Conservation (phyloP, 2,329 filamentous ascomycete species). For the Botrytis medusae region DNA sequence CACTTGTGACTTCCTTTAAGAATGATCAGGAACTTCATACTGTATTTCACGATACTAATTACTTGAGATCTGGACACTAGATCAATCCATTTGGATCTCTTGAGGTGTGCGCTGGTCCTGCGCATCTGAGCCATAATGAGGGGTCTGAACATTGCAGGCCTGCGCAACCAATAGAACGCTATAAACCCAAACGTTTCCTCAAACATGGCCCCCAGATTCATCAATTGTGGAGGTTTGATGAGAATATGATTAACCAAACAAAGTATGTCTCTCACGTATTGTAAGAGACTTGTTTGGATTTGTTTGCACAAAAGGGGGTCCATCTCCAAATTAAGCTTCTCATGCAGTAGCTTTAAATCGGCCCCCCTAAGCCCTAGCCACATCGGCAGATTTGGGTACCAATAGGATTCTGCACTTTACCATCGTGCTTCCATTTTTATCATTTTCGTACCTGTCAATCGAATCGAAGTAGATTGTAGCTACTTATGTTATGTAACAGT, state of each 20-base stretch:
- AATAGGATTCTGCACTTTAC: neutral
- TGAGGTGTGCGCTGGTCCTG: neutral
- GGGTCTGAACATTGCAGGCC: neutral
- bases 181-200: neutral
- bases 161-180: neutral
- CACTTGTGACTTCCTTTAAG: constrained; percentile 9
- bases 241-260: neutral
- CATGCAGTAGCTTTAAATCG: constrained; percentile 8
- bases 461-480: neutral
- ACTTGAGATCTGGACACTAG: neutral
- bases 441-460: neutral
- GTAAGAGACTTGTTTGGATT: neutral
- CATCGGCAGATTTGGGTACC: neutral
- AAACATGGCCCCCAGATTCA: neutral
- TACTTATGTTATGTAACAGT: neutral
- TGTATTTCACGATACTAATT: neutral
- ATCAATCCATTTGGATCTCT: neutral
- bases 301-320: neutral
- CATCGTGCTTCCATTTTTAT: neutral
- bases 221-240: neutral
- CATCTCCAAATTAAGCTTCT: constrained; percentile 11
- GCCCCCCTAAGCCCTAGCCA: constrained; percentile 15
- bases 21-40: neutral
- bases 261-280: neutral
- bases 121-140: neutral